These are phyloP conservation scores for Gymnopus androsaceus DNA, from an alignment of 1,284 basidiomycete species.

Conservation along the genomic window DNA sequence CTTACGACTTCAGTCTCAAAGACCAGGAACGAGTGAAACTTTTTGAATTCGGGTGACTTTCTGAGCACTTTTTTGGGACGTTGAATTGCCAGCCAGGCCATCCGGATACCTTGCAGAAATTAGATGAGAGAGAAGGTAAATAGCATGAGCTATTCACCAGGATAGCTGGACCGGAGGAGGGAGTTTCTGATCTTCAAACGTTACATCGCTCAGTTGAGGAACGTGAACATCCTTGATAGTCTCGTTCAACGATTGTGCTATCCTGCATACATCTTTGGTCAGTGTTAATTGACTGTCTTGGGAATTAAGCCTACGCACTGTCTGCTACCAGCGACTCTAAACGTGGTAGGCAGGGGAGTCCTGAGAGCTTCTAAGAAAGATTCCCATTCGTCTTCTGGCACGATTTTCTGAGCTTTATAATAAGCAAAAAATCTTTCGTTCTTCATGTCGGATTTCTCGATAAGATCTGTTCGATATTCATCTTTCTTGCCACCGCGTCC, in stretches of 20 bases:
- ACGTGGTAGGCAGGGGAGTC: conserved; percentile 88
- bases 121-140: conserved; percentile 5
- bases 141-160: conserved; percentile 56
- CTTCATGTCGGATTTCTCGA: conserved; percentile 63
- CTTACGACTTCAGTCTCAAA: conserved; percentile 96
- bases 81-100: conserved; percentile 96
- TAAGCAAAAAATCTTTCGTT: conserved; percentile 77
- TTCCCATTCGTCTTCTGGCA: conserved; percentile 80
- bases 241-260: conserved; percentile 72
- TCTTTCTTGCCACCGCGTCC: conserved; percentile 4
- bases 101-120: conserved; percentile 79
- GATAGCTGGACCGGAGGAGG: conserved; percentile 83
- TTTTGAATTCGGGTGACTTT: conserved; percentile 92
- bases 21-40: conserved; percentile 95
- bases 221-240: conserved; percentile 79
- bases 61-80: conserved; percentile 89
- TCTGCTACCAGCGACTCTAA: conserved; percentile 87
- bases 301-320: conserved; percentile 54
- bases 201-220: conserved; percentile 73
- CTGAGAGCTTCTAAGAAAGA: conserved; percentile 70
- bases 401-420: conserved; percentile 75
- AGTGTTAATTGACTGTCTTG: background rate
- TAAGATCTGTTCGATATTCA: conserved; percentile 40
- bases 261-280: conserved; percentile 43
- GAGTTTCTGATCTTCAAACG: conserved; percentile 77